Conservation (phyloP, 441 rosid genomes). For the Jatropha multifida region DNA sequence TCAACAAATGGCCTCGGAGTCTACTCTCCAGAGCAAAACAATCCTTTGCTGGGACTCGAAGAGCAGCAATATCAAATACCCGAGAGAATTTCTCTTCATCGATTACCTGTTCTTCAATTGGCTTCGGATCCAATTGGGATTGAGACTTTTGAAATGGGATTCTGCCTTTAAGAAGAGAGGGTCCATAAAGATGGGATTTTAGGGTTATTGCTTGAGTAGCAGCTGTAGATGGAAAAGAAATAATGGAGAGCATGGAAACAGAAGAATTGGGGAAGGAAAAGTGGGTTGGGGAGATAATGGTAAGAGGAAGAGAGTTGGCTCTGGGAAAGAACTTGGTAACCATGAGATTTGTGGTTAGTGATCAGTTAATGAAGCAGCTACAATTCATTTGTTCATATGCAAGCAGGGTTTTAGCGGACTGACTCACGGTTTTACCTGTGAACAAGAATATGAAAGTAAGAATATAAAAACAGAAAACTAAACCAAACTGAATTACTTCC, state of each 20-base stretch:
- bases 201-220: slow-evolving; percentile 1
- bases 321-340: slow-evolving; percentile 42
- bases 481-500: no score
- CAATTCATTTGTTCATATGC: no score
- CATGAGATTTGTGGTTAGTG: slow-evolving; percentile 28
- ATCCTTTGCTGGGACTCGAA: slow-evolving; percentile 70
- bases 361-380: background rate
- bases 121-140: slow-evolving; percentile 6
- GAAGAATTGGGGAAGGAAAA: slow-evolving; percentile 25
- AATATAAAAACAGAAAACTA: no score
- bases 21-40: slow-evolving; percentile 74
- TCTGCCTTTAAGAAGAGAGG: slow-evolving; percentile 69
- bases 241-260: slow-evolving; percentile 19
- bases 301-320: slow-evolving; percentile 34
- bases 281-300: slow-evolving; percentile 30
- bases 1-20: slow-evolving; percentile 87
- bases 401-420: no score
- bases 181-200: slow-evolving; percentile 54
- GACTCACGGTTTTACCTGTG: no score
- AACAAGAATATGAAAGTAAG: no score
- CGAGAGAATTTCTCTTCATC: slow-evolving; percentile 62
- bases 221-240: slow-evolving; percentile 39
- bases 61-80: slow-evolving; percentile 60
- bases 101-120: slow-evolving; percentile 18
- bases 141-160: slow-evolving; percentile 26